Evolutionary conservation across 2,329 filamentous ascomycete species (phyloP).

Genomic region (Rugonectria rugulosa): DNA sequence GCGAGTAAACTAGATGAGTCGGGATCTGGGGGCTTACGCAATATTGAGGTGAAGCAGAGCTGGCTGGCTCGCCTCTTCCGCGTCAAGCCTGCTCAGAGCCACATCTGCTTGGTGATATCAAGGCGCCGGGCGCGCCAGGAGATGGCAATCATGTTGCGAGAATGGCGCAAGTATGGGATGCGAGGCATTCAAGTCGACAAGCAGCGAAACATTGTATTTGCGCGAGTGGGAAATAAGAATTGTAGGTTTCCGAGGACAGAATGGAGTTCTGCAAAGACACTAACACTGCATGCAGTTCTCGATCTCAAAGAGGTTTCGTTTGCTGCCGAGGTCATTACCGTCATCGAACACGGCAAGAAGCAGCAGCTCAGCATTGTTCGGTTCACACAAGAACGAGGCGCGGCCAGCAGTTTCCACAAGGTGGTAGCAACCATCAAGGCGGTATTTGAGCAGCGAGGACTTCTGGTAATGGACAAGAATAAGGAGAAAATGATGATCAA

Average conservation of each 20-base stretch:
- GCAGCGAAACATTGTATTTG: constrained; percentile 79
- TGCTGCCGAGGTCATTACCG: constrained; percentile 85
- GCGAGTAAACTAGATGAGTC: constrained; percentile 44
- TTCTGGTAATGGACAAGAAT: constrained; percentile 73
- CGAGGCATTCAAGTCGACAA: constrained; percentile 81
- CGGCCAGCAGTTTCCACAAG: constrained; percentile 85
- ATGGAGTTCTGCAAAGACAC: neutral
- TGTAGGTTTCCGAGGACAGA: constrained; percentile 61
- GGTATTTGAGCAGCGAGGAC: constrained; percentile 68
- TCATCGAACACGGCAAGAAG: constrained; percentile 83
- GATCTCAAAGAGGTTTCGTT: constrained; percentile 89
- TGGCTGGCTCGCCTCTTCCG: constrained; percentile 92
- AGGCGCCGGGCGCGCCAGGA: constrained; percentile 77
- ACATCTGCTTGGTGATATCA: constrained; percentile 78
- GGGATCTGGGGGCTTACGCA: constrained; percentile 52
- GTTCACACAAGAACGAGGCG: constrained; percentile 90
- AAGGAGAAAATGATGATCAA: constrained; percentile 78
- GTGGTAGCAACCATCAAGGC: constrained; percentile 80
- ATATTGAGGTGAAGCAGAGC: constrained; percentile 75
- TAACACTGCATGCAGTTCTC: constrained; percentile 64
- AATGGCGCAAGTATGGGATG: constrained; percentile 86
- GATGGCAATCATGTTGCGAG: constrained; percentile 74
- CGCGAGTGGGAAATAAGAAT: constrained; percentile 77
- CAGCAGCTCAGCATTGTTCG: constrained; percentile 81
- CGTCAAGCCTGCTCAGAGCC: constrained; percentile 80